Percentiles rank a stretch among this genome's conserved stretches.
These are phyloP conservation scores for Ustilago sp. DNA, from an alignment of 1,284 basidiomycete genomes.

Conservation along the genomic window DNA sequence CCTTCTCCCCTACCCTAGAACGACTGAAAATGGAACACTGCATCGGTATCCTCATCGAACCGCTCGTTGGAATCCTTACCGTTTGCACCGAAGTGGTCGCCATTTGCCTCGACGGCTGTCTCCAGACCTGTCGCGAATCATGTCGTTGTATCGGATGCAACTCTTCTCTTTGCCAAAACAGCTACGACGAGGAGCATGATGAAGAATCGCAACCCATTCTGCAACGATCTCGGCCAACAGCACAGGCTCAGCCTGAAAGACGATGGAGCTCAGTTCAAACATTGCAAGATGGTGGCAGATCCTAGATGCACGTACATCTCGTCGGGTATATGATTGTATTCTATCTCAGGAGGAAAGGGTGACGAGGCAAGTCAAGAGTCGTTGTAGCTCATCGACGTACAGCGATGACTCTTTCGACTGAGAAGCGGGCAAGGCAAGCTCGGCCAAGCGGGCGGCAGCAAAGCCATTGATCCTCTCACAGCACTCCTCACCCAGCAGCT, in stretches of 20 bases:
- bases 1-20: not conserved
- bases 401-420: slow-evolving; percentile 26
- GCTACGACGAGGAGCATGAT: slow-evolving; percentile 9
- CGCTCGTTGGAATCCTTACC: slow-evolving; percentile 25
- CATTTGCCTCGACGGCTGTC: slow-evolving; percentile 43
- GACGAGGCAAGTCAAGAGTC: slow-evolving; percentile 9
- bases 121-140: slow-evolving; percentile 44
- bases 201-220: slow-evolving; percentile 34
- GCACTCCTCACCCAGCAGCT: slow-evolving; percentile 20
- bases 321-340: slow-evolving; percentile 5
- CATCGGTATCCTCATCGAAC: slow-evolving; percentile 30
- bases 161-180: slow-evolving; percentile 12
- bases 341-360: not conserved
- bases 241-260: slow-evolving; percentile 16
- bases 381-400: slow-evolving; percentile 32
- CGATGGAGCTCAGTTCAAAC: slow-evolving; percentile 34
- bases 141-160: slow-evolving; percentile 33
- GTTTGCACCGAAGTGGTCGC: slow-evolving; percentile 37
- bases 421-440: slow-evolving; percentile 2
- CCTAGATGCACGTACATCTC: not conserved
- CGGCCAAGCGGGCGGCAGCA: slow-evolving; percentile 18
- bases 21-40: slow-evolving; percentile 36
- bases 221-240: slow-evolving; percentile 13
- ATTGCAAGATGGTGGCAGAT: slow-evolving; percentile 17
- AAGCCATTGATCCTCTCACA: slow-evolving; percentile 2